Percentiles rank a stretch among this genome's conserved stretches.
phyloP scores from a whole-genome alignment of 306 rosid genomes.

The Sechiopsis laciniata region DNA sequence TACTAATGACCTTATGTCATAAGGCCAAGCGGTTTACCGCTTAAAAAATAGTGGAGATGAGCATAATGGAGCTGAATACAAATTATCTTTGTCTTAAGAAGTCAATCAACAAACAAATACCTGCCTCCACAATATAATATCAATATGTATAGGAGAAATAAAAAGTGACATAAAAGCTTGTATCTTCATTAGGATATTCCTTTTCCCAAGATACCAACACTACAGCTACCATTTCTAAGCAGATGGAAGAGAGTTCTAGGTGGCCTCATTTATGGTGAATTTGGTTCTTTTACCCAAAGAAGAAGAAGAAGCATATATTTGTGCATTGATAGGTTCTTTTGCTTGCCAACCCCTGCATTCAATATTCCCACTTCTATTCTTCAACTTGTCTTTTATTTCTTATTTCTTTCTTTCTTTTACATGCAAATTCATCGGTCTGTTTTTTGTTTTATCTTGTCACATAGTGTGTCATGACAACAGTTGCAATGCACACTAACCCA shows the following conservation, averaged over 20 bases:
- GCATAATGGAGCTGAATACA: no score
- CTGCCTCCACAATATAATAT: not conserved
- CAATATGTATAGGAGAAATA: not conserved
- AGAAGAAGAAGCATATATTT: constrained; percentile 2
- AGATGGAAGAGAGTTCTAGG: not conserved
- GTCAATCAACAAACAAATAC: not conserved
- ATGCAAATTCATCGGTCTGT: no score
- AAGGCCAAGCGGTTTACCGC: no score
- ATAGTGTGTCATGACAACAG: no score
- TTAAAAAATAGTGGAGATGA: no score
- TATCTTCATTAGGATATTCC: constrained; percentile 9
- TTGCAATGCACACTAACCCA: no score
- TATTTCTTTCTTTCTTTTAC: no score
- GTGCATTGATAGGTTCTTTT: not conserved
- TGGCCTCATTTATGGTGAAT: constrained; percentile 15
- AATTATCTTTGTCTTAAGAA: no score
- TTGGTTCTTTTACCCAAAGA: not conserved
- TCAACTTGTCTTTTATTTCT: no score
- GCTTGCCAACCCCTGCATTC: constrained; percentile 8
- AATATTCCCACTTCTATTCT: constrained; percentile 1
- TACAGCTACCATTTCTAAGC: not conserved
- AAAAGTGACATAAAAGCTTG: constrained; percentile 9
- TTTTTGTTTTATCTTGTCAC: no score
- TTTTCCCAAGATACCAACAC: not conserved
- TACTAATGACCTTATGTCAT: no score